Evolutionary conservation across 495 filamentous ascomycete species (phyloP), one percentile per base, ranked within the genome.

Genomic region (Neurospora sp.): DNA sequence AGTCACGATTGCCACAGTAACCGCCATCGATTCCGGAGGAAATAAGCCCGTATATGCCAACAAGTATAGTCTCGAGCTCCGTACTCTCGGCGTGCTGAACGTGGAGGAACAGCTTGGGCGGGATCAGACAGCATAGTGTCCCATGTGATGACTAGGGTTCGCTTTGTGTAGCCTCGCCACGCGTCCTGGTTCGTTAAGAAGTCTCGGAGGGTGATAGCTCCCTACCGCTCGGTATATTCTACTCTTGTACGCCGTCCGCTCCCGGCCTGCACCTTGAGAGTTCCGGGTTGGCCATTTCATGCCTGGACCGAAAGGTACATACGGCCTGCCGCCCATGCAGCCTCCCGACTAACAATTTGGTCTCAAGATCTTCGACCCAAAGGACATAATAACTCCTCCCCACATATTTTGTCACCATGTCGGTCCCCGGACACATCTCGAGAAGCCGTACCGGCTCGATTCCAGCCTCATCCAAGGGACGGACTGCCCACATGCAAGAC

Each of bases 371-470:
- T 72, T 38, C 71, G 69, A 75, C 75, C 71, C 39, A 73, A 53
- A 73, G 68, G 41, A 69, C 53, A 22, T 45, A 20, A 39, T 69
- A 42, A 69, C 37, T 44, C 37, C 72, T 42, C 69, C 70, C 70
- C 70, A 76, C 72, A 77, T 78, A 82, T 78, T 76, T 80, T 77
- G 73, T 69, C 75, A 71, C 69, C 76, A 85, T 85, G 84, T 84
- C 84, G 71, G 80, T 80, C 75, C 77, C 83, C 72, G 81, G 78
- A 72, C 80, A 79, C 59, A 75, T 74, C 74, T 84, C 88, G 69
- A 85, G 88, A 81, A 86, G 89, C 78, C 89, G 88, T 75, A 88
- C 90, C 75, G 77, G 83, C 42, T 92, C 91, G 70, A 73, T 72
- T 81, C 81, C 77, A 83, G 76, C 44, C 82, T 80, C 83, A 65